These are phyloP conservation scores for Aspergillaceae sp. DNA, from an alignment of 2,329 filamentous ascomycete species.

Conservation along the genomic window DNA sequence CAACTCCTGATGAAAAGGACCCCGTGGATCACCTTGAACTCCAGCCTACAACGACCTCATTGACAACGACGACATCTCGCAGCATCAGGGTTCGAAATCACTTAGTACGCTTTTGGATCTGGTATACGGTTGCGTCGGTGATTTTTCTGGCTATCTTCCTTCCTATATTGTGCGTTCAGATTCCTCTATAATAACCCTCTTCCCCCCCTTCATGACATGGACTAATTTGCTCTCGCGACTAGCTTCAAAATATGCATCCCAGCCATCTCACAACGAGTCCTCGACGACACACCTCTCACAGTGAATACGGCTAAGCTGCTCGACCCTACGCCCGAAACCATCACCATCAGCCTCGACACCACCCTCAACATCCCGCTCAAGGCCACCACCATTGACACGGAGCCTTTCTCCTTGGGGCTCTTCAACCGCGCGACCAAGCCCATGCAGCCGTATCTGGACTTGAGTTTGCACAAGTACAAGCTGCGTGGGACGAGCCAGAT, in stretches of 20 bases:
- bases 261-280: conserved; percentile 16
- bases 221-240: too few species aligned
- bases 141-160: conserved; percentile 18
- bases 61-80: too few species aligned
- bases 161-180: conserved; percentile 13
- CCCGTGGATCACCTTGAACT: too few species aligned
- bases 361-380: conserved; percentile 9
- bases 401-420: conserved; percentile 33
- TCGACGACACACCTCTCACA: conserved; percentile 14
- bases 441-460: conserved; percentile 8
- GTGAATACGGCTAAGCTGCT: conserved; percentile 14
- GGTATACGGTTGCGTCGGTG: conserved; percentile 11
- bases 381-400: conserved; percentile 11
- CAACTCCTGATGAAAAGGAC: too few species aligned
- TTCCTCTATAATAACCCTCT: neutral
- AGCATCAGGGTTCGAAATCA: too few species aligned
- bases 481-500: conserved; percentile 25
- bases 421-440: conserved; percentile 34
- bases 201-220: too few species aligned
- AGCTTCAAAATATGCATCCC: conserved; percentile 17
- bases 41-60: too few species aligned
- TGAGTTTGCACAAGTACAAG: conserved; percentile 8
- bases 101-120: conserved; percentile 13
- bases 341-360: conserved; percentile 15
- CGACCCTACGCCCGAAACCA: conserved; percentile 9